Percentiles rank a stretch among this genome's conserved stretches.
Conservation (phyloP, 208 protist genomes). For the Crithidia expoeki region DNA sequence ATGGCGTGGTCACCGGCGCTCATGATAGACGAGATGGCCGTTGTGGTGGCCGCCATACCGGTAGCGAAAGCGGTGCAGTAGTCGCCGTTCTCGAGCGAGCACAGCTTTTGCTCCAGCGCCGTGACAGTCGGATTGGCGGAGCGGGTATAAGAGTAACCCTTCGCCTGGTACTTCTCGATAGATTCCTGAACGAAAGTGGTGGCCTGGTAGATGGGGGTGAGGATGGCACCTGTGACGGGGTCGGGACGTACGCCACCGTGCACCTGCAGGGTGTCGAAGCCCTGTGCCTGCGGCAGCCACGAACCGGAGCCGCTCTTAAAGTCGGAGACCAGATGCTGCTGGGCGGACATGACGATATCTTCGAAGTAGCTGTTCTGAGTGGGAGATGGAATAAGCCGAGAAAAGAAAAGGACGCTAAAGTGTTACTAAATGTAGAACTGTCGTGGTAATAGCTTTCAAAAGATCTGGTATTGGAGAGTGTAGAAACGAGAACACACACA, state of each 20-base stretch:
- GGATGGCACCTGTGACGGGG: conserved; percentile 85
- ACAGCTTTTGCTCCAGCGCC: conserved; percentile 91
- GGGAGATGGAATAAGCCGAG: neutral
- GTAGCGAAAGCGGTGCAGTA: conserved; percentile 86
- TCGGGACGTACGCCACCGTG: conserved; percentile 85
- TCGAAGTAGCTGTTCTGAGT: conserved; percentile 1
- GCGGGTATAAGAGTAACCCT: conserved; percentile 94
- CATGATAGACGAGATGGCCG: conserved; percentile 92
- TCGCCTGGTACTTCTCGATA: conserved; percentile 77
- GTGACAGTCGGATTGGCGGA: conserved; percentile 94
- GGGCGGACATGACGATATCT: conserved; percentile 46
- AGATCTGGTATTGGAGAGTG: conserved; percentile 1
- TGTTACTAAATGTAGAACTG: neutral
- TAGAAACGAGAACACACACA: neutral
- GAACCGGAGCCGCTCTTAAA: conserved; percentile 64
- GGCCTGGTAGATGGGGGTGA: conserved; percentile 88
- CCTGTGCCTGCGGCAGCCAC: conserved; percentile 69
- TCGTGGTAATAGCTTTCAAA: neutral
- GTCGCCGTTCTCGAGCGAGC: conserved; percentile 90
- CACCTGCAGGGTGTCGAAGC: conserved; percentile 84
- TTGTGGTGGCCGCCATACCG: conserved; percentile 91
- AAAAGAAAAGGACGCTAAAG: conserved; percentile 22
- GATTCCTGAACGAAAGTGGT: conserved; percentile 93
- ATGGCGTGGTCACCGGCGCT: conserved; percentile 90
- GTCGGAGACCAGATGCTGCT: conserved; percentile 84